Conservation (phyloP, 441 rosid genomes). For the Syzygium syzygioides region DNA sequence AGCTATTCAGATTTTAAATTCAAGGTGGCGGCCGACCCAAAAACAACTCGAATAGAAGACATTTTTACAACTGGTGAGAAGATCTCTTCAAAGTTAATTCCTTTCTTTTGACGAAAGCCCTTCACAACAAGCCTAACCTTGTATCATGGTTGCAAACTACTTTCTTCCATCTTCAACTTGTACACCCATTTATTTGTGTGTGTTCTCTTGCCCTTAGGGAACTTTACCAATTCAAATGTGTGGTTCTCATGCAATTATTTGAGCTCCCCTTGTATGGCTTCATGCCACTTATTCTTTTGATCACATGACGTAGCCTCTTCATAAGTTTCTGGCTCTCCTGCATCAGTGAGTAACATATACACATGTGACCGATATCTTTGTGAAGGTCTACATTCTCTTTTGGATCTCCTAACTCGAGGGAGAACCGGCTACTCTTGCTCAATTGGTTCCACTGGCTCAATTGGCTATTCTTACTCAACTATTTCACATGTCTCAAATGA, state of each 20-base stretch:
- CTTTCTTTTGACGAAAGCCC: not conserved
- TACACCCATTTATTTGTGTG: not conserved
- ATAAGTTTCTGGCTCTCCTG: not conserved
- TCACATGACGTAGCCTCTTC: not conserved
- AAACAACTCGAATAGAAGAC: not conserved
- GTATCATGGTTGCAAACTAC: not conserved
- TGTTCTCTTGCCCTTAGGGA: not conserved
- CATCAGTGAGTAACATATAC: not conserved
- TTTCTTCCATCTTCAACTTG: not conserved
- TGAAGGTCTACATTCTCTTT: not conserved
- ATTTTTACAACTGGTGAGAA: not conserved
- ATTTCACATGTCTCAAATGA: not conserved
- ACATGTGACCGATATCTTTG: not conserved
- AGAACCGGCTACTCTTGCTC: accelerated
- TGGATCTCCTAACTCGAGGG: not conserved
- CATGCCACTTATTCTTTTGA: not conserved
- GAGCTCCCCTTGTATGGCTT: not conserved
- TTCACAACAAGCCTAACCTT: not conserved
- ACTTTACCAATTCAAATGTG: not conserved
- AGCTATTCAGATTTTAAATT: not conserved
- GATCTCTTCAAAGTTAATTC: not conserved
- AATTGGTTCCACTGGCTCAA: not conserved
- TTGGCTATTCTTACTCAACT: accelerated
- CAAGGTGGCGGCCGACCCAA: not conserved
- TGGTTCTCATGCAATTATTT: not conserved